Base-by-base conservation (phyloP, 106 monocot species). In the Apostasia shenzhenica region DNA sequence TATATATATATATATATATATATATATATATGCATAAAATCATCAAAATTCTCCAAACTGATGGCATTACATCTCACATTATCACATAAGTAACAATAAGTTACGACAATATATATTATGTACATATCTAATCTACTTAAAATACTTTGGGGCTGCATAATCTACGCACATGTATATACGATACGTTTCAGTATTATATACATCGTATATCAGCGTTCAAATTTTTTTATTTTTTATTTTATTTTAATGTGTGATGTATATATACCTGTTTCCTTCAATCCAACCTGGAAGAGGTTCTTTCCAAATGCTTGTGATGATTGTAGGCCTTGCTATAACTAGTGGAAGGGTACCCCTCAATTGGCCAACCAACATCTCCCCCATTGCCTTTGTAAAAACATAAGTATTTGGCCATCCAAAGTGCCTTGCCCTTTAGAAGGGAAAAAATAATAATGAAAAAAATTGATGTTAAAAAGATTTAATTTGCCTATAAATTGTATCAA, bases 281-380 rank as follows among this genome's bases (percentile, higher is more conserved):
- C 91, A 92, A 7, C 91, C 91, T 5, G 88, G 88, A 13, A 92
- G 37, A 7, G 91, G 91, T 4, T 92, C 91, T 50, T 71, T 82
- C 59, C 73, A 71, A 4, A 63, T 73, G 70, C 82, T 82, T 39
- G 82, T 82, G 65, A 82, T 77, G 14, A 82, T 82, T 8, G 74
- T 74, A 9, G 82, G 82, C 6, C 82, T 73, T 8, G 74, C 42
- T 8, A 82, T 82, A 48, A 82, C 78, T 5, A 82, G 73, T 3
- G 82, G 82, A 10, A 74, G 43, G 9, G 66, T 47, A 14, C 70
- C 82, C 61, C 82, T 69, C 62, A 49, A 50, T 45, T 78, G 70
- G 9, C 78, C 69, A 48, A 82, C 54, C 45, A 77, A 14, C 82
- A 82, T 82, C 76, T 82, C 82, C 66, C 55, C 82, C 69, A 82